Conservation (phyloP, 257 asterid genomes). For the Solanum pennellii region DNA sequence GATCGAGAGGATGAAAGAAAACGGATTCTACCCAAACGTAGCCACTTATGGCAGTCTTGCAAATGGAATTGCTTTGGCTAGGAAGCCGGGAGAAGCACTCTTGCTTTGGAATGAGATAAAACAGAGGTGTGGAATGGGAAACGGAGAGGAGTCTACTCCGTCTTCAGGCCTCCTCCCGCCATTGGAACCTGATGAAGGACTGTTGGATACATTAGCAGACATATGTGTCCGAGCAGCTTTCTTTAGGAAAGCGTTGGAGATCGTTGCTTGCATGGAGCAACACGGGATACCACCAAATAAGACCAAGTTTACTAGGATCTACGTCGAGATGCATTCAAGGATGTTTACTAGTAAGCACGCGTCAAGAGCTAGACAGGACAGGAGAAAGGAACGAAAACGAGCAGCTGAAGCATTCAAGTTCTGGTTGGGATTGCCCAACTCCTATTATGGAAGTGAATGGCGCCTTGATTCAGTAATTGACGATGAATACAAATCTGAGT, state of each 20-base stretch:
- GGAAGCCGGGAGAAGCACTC: slow-evolving; percentile 96
- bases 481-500: slow-evolving; percentile 19
- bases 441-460: slow-evolving; percentile 87
- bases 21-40: slow-evolving; percentile 51
- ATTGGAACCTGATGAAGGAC: slow-evolving; percentile 79
- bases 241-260: slow-evolving; percentile 84
- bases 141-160: slow-evolving; percentile 15
- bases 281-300: slow-evolving; percentile 78
- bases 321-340: slow-evolving; percentile 95
- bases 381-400: slow-evolving; percentile 77
- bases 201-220: slow-evolving; percentile 78
- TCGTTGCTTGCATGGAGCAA: slow-evolving; percentile 90
- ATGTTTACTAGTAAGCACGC: slow-evolving; percentile 99
- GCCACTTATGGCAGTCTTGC: slow-evolving; percentile 93
- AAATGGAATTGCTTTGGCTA: slow-evolving; percentile 68
- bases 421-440: slow-evolving; percentile 95
- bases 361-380: slow-evolving; percentile 76
- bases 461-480: slow-evolving; percentile 44
- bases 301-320: slow-evolving; percentile 80
- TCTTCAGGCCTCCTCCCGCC: slow-evolving; percentile 25
- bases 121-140: slow-evolving; percentile 49
- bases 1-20: slow-evolving; percentile 66
- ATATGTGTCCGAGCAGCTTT: slow-evolving; percentile 94
- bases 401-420: slow-evolving; percentile 99
- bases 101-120: slow-evolving; percentile 86